Conservation (phyloP, 2,329 filamentous ascomycete genomes). For the Claviceps sp. region DNA sequence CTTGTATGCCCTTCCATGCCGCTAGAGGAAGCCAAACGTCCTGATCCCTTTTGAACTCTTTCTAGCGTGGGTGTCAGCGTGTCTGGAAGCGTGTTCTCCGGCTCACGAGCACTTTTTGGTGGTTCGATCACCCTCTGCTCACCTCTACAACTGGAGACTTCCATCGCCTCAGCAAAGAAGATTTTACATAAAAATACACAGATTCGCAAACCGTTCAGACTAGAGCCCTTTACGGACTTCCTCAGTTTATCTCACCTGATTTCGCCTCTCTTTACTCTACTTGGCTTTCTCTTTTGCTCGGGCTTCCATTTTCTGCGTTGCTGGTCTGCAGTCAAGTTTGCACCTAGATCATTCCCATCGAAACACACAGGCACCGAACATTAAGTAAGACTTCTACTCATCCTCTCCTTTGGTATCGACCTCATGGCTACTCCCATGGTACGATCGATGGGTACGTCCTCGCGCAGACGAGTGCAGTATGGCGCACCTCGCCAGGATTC, state of each 20-base stretch:
- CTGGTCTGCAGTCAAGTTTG: too few relatives aligned
- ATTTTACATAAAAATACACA: not conserved
- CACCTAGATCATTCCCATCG: too few relatives aligned
- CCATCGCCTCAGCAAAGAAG: too few relatives aligned
- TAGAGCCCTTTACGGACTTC: not conserved
- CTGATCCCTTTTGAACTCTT: not conserved
- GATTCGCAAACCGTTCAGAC: not conserved
- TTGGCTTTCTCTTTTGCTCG: not conserved
- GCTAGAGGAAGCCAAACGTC: not conserved
- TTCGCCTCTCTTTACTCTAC: not conserved
- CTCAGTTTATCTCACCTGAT: too few relatives aligned
- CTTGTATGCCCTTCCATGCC: not conserved
- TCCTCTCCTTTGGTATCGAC: not conserved
- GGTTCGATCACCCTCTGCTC: not conserved
- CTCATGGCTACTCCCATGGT: not conserved
- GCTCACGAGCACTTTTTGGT: not conserved
- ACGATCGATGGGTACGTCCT: not conserved
- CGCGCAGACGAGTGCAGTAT: not conserved
- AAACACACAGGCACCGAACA: not conserved
- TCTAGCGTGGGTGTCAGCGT: not conserved
- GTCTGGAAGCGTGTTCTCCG: not conserved
- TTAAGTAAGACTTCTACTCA: not conserved
- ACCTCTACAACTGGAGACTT: not conserved
- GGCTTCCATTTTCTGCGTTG: too few relatives aligned
- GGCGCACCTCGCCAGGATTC: not conserved